Conservation (phyloP, 106 monocot species). For the Phalaenopsis aphrodite region DNA sequence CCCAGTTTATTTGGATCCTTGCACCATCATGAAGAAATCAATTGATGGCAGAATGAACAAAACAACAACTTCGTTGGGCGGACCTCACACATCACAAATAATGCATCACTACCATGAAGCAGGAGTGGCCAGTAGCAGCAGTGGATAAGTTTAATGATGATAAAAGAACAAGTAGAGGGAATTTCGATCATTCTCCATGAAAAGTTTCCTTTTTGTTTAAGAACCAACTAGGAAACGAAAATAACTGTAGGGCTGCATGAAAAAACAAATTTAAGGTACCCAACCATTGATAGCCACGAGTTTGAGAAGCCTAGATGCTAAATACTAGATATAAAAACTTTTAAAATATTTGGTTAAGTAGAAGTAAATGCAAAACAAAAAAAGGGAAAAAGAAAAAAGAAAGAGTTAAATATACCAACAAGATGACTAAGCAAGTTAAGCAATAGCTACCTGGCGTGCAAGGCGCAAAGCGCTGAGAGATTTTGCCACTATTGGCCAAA, state of each 20-base stretch:
- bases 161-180: neutral
- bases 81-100: too few species aligned
- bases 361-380: neutral
- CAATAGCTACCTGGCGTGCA: conserved; percentile 75
- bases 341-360: neutral
- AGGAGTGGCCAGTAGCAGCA: neutral
- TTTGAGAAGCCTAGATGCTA: neutral
- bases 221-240: neutral
- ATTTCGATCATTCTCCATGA: neutral
- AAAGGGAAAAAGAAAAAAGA: neutral
- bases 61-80: too few species aligned
- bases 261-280: neutral
- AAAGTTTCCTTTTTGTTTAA: neutral
- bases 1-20: too few species aligned
- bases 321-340: neutral
- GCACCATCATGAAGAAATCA: too few species aligned
- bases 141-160: neutral
- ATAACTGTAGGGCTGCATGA: neutral
- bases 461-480: conserved; percentile 69
- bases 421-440: neutral
- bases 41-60: too few species aligned
- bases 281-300: neutral
- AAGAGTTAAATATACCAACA: neutral
- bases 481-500: conserved; percentile 80
- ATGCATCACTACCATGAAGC: neutral